Evolutionary conservation across 1,284 basidiomycete genomes (phyloP).

Genomic region (Microbotryum saponariae): DNA sequence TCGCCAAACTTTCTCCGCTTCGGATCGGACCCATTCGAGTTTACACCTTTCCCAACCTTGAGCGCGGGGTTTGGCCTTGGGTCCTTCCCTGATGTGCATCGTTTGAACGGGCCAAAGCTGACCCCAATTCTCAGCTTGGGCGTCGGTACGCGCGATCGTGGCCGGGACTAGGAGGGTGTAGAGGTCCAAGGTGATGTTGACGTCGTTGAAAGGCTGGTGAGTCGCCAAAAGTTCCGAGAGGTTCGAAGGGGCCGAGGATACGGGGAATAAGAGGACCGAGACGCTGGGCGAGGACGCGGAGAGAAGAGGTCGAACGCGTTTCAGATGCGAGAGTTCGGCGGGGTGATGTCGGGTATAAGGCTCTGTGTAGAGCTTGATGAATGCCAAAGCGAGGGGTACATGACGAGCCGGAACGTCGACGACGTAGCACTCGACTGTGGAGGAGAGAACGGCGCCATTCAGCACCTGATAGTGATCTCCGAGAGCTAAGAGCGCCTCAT

Average conservation of each 20-base stretch:
- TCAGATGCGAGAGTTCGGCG: constrained; percentile 61
- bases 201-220: not conserved
- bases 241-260: constrained; percentile 18
- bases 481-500: not conserved
- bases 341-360: not conserved
- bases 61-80: constrained; percentile 41
- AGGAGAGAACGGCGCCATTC: too few species aligned
- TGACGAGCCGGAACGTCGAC: constrained; percentile 22
- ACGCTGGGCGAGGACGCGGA: constrained; percentile 5
- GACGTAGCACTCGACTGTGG: constrained; percentile 27
- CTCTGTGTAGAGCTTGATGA: constrained; percentile 22
- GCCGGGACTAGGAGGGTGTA: constrained; percentile 55
- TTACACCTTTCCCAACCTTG: constrained; percentile 43
- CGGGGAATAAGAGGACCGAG: constrained; percentile 37
- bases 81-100: constrained; percentile 61
- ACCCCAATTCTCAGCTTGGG: constrained; percentile 52
- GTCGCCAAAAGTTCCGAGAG: constrained; percentile 36
- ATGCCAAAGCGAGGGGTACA: constrained; percentile 22
- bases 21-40: constrained; percentile 56
- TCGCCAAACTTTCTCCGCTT: constrained; percentile 61
- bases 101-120: constrained; percentile 69
- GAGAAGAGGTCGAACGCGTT: constrained; percentile 53
- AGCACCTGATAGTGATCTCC: too few species aligned
- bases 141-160: constrained; percentile 60
- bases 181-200: not conserved